Evolutionary conservation across 2,329 filamentous ascomycete genomes (phyloP), one percentile per base, ranked within the genome.

Genomic region (Aspergillus intermedius): DNA sequence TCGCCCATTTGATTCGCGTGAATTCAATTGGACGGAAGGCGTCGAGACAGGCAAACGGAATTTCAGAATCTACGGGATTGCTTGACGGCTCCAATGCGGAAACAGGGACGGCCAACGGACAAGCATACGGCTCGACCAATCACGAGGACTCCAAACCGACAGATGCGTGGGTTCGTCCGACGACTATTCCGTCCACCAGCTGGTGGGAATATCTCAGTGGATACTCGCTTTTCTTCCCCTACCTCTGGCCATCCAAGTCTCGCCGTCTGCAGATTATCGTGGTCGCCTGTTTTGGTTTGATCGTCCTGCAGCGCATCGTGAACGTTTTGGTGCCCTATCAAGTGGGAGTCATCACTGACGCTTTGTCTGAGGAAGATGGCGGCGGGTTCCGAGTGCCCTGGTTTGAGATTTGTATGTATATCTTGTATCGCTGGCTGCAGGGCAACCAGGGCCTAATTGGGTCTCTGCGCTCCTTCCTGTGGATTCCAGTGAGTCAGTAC

Each of bases 121-220:
- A 73, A 49, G 59, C 57, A 10, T 81, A 82, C 59, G 80, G 78
- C 35, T 68, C 77, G 28, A 71, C 74, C 9, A 58, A 66, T 37
- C 65, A 74, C 47, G 59, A 71, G 44, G 68, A 74, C 54, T 66
- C 75, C 19, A 70, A 69, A 44, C 67, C 67, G 1, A 69, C 76
- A 53, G 84, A 88, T 8, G 88, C 87, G 5, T 97, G 95, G 76
- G 94, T 94, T 67, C 86, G 91, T 58, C 91, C 91, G 2, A 86
- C 86, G 34, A 91, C 88, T 55, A 80, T 89, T 7, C 91, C 89
- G 2, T 87, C 87, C 58, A 89, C 87, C 57, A 93, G 84, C 46
- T 98, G 93, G 93, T 95, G 87, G 83, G 91, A 97, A 64, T 98
- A 98, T 67, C 75, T 96, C 52, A 84, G 86, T 54, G 90, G 91